Conservation (phyloP, 1,139 yeast species). For the Candida pseudoviswanathii region DNA sequence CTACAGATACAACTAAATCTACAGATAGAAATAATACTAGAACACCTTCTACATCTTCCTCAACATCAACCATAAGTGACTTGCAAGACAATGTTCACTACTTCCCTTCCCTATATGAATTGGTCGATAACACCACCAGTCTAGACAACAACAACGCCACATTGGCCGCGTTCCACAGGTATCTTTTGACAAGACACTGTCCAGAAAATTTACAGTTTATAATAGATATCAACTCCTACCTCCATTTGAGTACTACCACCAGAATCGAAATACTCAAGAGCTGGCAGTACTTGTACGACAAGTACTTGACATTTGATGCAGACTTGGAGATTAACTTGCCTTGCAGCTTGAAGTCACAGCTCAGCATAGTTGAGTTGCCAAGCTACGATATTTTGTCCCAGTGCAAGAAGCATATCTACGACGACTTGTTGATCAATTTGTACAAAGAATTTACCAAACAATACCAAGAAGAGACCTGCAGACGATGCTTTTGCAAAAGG, state of each 20-base stretch:
- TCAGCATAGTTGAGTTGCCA: slow-evolving; percentile 11
- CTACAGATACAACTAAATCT: slow-evolving; percentile 4
- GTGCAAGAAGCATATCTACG: slow-evolving; percentile 15
- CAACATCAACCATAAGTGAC: background rate
- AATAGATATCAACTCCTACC: slow-evolving; percentile 13
- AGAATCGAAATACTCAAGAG: slow-evolving; percentile 1
- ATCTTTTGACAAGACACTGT: slow-evolving; percentile 16
- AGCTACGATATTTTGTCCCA: slow-evolving; percentile 7
- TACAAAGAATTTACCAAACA: slow-evolving; percentile 16
- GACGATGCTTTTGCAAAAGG: slow-evolving; percentile 1
- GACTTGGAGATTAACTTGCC: slow-evolving; percentile 18
- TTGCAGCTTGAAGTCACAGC: slow-evolving; percentile 11
- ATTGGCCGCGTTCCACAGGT: slow-evolving; percentile 11
- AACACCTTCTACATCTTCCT: slow-evolving; percentile 8
- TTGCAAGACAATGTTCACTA: background rate
- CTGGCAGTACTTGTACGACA: slow-evolving; percentile 16
- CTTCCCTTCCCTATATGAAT: slow-evolving; percentile 4
- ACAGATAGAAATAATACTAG: slow-evolving; percentile 3
- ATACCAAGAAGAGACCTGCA: background rate
- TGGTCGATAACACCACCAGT: background rate
- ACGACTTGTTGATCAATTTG: slow-evolving; percentile 16
- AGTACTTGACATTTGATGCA: slow-evolving; percentile 15
- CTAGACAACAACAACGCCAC: background rate
- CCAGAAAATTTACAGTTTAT: slow-evolving; percentile 18
- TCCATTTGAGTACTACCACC: slow-evolving; percentile 9